These are phyloP conservation scores for Yarrowia sp. DNA, from an alignment of 805 yeast species.

Conservation along the genomic window DNA sequence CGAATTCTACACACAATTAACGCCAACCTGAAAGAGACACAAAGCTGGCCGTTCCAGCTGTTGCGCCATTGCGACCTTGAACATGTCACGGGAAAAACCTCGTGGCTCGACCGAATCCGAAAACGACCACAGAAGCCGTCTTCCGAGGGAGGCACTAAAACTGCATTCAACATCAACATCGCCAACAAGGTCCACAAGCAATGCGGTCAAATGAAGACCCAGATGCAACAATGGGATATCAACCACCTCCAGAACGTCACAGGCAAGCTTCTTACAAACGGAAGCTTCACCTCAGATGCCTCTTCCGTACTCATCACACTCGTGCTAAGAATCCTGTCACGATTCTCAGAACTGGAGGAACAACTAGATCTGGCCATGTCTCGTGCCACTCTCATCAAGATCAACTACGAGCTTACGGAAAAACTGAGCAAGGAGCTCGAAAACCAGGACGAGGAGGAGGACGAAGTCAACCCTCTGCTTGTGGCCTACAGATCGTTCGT, in stretches of 20 bases:
- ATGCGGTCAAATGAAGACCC: constrained; percentile 5
- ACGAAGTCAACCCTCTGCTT: constrained; percentile 27
- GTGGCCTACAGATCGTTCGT: constrained; percentile 31
- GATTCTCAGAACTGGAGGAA: constrained; percentile 33
- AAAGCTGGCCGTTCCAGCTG: constrained; percentile 35
- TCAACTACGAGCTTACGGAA: constrained; percentile 35
- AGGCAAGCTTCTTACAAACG: constrained; percentile 27
- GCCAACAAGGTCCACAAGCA: constrained; percentile 12
- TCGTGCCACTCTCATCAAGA: constrained; percentile 35
- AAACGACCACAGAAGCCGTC: constrained; percentile 23
- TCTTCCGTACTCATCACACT: constrained; percentile 35
- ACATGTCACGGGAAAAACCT: constrained; percentile 22
- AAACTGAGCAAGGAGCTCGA: constrained; percentile 18
- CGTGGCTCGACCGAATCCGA: constrained; percentile 14
- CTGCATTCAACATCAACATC: constrained; percentile 19
- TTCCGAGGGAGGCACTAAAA: constrained; percentile 28
- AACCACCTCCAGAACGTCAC: constrained; percentile 34
- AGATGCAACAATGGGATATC: constrained; percentile 34
- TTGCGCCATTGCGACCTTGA: constrained; percentile 34
- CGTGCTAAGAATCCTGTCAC: constrained; percentile 34
- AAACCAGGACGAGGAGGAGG: not conserved
- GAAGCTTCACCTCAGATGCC: constrained; percentile 32
- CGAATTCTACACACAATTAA: constrained; percentile 30
- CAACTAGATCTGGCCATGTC: constrained; percentile 35
- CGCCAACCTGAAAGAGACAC: constrained; percentile 32